Conservation (phyloP, 192 early-diverging fungal species). For the Backusella parvicylindrica region DNA sequence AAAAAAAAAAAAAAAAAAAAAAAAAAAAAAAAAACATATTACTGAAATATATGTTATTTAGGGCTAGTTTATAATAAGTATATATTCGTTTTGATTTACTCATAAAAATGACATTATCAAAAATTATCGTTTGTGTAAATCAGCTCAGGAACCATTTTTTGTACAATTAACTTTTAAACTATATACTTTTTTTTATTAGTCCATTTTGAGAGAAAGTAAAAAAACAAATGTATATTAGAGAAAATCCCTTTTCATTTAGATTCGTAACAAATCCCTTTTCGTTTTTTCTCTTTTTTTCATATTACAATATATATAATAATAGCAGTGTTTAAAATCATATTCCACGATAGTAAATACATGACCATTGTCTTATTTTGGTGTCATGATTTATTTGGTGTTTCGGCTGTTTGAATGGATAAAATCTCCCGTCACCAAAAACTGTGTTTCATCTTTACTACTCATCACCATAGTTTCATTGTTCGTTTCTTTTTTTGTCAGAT, state of each 20-base stretch:
- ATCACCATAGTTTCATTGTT: background rate
- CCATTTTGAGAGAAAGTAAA: background rate
- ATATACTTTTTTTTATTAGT: background rate
- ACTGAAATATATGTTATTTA: background rate
- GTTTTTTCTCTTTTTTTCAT: background rate
- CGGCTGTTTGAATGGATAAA: background rate
- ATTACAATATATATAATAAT: background rate
- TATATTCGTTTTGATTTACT: too few species aligned
- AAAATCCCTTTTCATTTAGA: too few species aligned
- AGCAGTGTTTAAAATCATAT: background rate
- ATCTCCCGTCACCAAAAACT: background rate
- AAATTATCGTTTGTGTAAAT: background rate
- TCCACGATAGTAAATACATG: background rate
- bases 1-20: background rate
- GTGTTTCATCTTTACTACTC: background rate
- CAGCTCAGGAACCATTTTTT: background rate
- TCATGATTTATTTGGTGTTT: slow-evolving; percentile 19
- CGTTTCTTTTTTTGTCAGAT: slow-evolving; percentile 44
- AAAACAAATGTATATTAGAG: too few species aligned
- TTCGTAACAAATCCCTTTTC: too few species aligned
- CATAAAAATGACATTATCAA: background rate
- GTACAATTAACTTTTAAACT: background rate
- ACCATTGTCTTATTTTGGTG: slow-evolving; percentile 1
- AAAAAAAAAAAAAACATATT: background rate
- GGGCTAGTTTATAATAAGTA: background rate